phyloP scores from a whole-genome alignment of 306 rosid species.

The Arachis hypogaea region DNA sequence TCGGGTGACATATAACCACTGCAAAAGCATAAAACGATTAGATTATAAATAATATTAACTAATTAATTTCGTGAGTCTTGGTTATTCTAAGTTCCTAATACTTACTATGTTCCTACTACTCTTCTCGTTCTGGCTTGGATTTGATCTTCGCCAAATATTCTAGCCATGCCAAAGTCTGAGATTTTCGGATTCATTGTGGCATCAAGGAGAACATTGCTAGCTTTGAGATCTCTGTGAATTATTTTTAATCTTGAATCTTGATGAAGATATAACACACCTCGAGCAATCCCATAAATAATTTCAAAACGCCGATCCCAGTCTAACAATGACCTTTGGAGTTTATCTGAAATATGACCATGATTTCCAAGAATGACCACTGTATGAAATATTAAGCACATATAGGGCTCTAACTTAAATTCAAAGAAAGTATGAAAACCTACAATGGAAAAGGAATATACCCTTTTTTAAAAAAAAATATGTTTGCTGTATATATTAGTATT shows the following conservation, averaged over 20 bases:
- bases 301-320: conserved; percentile 40
- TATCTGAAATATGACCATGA: background rate
- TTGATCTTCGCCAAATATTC: conserved; percentile 45
- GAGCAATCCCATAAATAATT: conserved; percentile 43
- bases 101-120: conserved; percentile 59
- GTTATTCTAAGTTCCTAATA: background rate
- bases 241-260: conserved; percentile 53
- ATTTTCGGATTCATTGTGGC: conserved; percentile 46
- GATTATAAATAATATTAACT: background rate
- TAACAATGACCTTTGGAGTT: conserved; percentile 27
- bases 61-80: background rate
- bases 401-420: too few relatives aligned
- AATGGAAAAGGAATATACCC: background rate
- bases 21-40: background rate
- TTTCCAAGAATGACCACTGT: background rate
- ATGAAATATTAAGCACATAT: background rate
- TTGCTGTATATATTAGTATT: too few relatives aligned
- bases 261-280: conserved; percentile 51
- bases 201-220: conserved; percentile 50
- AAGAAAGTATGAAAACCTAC: background rate
- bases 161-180: conserved; percentile 56
- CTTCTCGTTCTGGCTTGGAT: conserved; percentile 41
- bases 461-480: background rate
- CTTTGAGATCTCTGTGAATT: conserved; percentile 51
- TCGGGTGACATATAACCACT: conserved; percentile 56